A percentile compares a stretch with the other conserved stretches of the same genome.
Conservation (phyloP, 345 rosid species). For the Eucalyptus virginea region DNA sequence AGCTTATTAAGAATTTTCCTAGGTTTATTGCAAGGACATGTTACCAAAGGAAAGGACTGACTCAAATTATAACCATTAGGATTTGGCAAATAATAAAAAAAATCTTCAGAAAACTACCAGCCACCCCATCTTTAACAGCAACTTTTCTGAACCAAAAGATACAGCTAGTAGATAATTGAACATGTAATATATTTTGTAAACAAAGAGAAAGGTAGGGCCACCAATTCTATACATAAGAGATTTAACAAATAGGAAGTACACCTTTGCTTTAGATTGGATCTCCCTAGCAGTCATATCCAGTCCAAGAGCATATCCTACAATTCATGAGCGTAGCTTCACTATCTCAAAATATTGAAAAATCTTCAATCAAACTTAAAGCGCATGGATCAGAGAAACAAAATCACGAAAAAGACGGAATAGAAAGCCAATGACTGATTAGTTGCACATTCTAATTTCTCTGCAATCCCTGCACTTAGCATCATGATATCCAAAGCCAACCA, state of each 20-base stretch:
- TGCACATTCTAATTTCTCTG: background rate
- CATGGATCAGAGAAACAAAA: background rate
- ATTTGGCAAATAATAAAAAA: background rate
- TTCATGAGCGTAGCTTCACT: background rate
- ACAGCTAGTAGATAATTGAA: background rate
- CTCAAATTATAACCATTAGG: background rate
- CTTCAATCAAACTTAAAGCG: background rate
- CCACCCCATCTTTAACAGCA: background rate
- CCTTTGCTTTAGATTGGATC: conserved; percentile 82
- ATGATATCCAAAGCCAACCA: background rate
- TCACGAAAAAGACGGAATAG: background rate
- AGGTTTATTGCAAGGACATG: background rate
- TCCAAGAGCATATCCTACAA: conserved; percentile 78
- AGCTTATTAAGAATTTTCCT: background rate
- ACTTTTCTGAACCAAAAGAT: background rate
- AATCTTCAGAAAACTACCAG: background rate
- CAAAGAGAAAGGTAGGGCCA: background rate
- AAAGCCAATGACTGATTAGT: background rate
- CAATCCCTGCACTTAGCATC: background rate
- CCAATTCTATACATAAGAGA: background rate
- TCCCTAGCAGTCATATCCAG: conserved; percentile 95
- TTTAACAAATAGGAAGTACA: background rate
- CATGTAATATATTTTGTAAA: background rate
- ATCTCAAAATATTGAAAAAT: background rate
- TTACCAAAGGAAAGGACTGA: background rate